Evolutionary conservation across 345 rosid genomes (phyloP).

Genomic region (Sonneratia alba): DNA sequence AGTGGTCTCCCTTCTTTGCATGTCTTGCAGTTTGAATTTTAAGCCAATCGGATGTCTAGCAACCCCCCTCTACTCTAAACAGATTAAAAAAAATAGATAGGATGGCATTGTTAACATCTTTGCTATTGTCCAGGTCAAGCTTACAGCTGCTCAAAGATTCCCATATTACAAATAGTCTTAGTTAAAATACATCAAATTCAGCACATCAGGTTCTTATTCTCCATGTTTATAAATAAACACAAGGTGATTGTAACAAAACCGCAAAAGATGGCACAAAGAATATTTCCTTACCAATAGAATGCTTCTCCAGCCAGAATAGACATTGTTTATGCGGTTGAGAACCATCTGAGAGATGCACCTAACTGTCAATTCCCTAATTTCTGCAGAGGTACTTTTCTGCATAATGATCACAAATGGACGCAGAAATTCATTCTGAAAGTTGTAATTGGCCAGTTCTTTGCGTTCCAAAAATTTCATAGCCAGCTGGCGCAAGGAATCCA

Average conservation of each 20-base stretch:
- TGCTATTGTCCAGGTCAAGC: too few relatives aligned
- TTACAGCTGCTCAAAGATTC: too few relatives aligned
- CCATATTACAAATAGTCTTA: too few relatives aligned
- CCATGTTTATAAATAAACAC: too few relatives aligned
- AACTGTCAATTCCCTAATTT: constrained; percentile 81
- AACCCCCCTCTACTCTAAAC: too few relatives aligned
- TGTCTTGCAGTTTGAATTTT: too few relatives aligned
- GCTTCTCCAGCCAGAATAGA: constrained; percentile 98
- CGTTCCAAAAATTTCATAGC: constrained; percentile 96
- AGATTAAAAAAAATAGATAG: too few relatives aligned
- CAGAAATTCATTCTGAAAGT: constrained; percentile 92
- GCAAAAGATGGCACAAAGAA: neutral
- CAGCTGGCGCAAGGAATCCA: constrained; percentile 95
- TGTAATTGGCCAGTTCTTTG: constrained; percentile 92
- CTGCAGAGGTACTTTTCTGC: constrained; percentile 79
- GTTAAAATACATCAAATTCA: too few relatives aligned
- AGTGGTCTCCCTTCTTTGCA: too few relatives aligned
- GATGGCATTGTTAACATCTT: too few relatives aligned
- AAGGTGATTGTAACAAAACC: neutral
- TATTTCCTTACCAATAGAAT: constrained; percentile 64
- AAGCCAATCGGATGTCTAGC: too few relatives aligned
- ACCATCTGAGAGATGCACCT: constrained; percentile 98
- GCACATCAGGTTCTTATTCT: too few relatives aligned
- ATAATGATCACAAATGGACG: constrained; percentile 89
- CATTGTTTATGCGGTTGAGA: constrained; percentile 79